Base-by-base conservation (phyloP, 1,284 basidiomycete species). In the Blastosporella zonata region DNA sequence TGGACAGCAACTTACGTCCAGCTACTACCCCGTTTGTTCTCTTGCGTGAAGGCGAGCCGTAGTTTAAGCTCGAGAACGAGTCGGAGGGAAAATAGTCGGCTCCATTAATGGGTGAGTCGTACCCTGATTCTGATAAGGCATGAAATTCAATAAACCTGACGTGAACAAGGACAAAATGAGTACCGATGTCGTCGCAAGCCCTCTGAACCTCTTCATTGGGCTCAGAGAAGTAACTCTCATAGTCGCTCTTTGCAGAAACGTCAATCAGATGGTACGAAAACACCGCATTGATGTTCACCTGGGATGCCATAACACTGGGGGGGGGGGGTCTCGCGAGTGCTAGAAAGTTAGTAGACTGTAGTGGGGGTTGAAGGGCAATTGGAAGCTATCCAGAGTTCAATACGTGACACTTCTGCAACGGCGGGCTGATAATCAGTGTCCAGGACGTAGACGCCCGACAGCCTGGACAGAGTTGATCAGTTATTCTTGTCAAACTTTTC, bases 131-230 rank as follows among this genome's bases (percentile, higher is more conserved):
- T 57, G 35, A 25, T 33, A 6, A 36, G 12, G 4, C 12, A 38
- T 23, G 25, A 37, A 40, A 15, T n/a, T 17, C 7, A 17, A 34
- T 15, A 2, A 9, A 34, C n/a, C 15, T 6, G 12, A 34, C 33
- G 13, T 3, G 6, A 6, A 34, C 2, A 6, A 34, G 13, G 23
- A 28, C 28, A 28, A 35, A 9, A 23, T 25, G 7, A 36, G 2
- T 46, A 54, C 56, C 56, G 6, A 52, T 52, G 1, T n/a, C 13
- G 3, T 49, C 47, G 9, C 29, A 40, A 4, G 15, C 29, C n/a
- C 36, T 39, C 0, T 28, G 25, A 9, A 29, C 15, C 18, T 43
- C 48, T 2, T 48, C 28, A 17, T 56, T 28, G 8, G 35, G 7
- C 2, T 49, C 45, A 3, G 43, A n/a, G 3, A 46, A 53, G 9